Evolutionary conservation across 163 green algal species (phyloP), one percentile per base, ranked within the genome.

Genomic region (Chloromonas sp.): DNA sequence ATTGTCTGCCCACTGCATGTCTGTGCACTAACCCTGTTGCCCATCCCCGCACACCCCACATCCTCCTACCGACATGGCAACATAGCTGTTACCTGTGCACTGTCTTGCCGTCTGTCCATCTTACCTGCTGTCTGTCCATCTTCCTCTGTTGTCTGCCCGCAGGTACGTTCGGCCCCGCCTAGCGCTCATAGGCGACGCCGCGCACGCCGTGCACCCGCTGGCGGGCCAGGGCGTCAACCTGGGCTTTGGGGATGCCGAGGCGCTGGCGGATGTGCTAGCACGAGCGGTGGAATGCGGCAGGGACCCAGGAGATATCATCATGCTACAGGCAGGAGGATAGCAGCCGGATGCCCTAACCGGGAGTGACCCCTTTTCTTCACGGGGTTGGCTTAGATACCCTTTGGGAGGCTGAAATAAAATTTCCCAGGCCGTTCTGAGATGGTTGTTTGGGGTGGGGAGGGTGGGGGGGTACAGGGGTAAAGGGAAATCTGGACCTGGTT

Each of bases 161-260:
- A 88, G 92, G 81, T 97, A 96, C 85, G 90, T 94, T 13, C 84
- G 87, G n/a, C 90, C 92, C 0, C 86, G 94, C 0, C 85, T 97
- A 15, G 95, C 92, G 1, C 90, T 98, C 58, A 88, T 98, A 2
- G 95, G 95, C 3, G 95, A 97, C 84, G 93, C 95, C 1, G 94
- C 95, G 3, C 95, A 97, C 84, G 89, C 91, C 0, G 89, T 97
- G 70, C 95, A 98, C 82, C 94, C 95, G 0, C 83, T 97, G 82
- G 94, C 95, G 0, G 94, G 95, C 0, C 95, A 97, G 83, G 95
- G 94, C 0, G 92, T 96, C 8, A 98, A 98, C 87, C 90, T 98
- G 61, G 94, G 95, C 3, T 91, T 98, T 66, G 93, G 84, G 0
- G 95, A 98, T 82, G 94, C 92, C 1, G 81, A 76, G 0, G 84